A percentile compares a stretch with the other conserved stretches of the same genome.
These are phyloP conservation scores for Usnea hakonensis DNA, from an alignment of 495 filamentous ascomycete genomes.

Conservation along the genomic window DNA sequence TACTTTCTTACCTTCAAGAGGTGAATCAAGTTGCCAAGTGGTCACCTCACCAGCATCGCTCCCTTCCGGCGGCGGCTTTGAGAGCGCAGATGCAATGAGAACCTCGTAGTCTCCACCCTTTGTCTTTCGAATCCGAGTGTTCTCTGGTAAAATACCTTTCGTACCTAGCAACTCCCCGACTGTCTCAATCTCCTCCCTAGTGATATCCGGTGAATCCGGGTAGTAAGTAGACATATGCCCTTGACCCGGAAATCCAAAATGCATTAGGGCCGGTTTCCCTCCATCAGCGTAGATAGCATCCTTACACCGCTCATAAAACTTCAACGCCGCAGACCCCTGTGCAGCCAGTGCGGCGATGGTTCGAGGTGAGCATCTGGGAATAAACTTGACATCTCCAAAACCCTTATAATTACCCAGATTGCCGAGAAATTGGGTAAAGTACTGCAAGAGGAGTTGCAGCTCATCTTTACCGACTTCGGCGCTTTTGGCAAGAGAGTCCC, in stretches of 20 bases:
- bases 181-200: constrained; percentile 70
- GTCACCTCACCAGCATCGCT: constrained; percentile 62
- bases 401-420: constrained; percentile 95
- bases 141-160: constrained; percentile 71
- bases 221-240: constrained; percentile 92
- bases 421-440: constrained; percentile 80
- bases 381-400: constrained; percentile 91
- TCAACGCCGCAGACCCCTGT: constrained; percentile 56
- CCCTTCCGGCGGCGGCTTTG: constrained; percentile 48
- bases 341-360: constrained; percentile 66
- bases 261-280: constrained; percentile 58
- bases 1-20: constrained; percentile 60
- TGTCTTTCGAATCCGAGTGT: constrained; percentile 78
- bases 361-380: constrained; percentile 64
- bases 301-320: constrained; percentile 39
- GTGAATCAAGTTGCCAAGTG: constrained; percentile 56
- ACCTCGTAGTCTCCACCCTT: constrained; percentile 65
- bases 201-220: constrained; percentile 77
- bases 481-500: constrained; percentile 59
- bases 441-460: constrained; percentile 71
- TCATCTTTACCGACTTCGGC: constrained; percentile 63
- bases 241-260: constrained; percentile 74
- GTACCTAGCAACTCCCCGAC: constrained; percentile 66
- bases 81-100: constrained; percentile 68
- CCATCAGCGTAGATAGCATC: constrained; percentile 69